Evolutionary conservation across 306 rosid genomes (phyloP), one percentile per base, ranked within the genome.

Genomic region (Canavalia ensiformis): DNA sequence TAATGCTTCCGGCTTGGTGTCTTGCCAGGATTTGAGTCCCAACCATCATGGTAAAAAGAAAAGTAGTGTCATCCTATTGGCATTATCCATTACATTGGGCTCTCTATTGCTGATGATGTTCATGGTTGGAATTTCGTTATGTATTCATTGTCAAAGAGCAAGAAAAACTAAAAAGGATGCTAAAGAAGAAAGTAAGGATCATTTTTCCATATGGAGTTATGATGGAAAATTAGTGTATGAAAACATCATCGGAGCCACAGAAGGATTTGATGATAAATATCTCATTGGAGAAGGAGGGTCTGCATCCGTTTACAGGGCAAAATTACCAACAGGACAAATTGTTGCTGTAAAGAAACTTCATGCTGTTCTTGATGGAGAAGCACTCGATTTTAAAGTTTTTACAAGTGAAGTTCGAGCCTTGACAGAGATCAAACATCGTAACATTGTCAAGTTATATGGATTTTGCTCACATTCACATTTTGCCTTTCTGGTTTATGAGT

Each of bases 331-430:
- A 25, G 64, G 74, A 2, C 44, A 77, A 4, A 47, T 52, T 18
- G 34, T 77, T 64, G 82, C 82, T 11, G 56, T 77, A 55, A 77
- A 77, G 33, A 77, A 77, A 54, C 67, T 73, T 9, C 5, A 73
- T 2, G 65, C 6, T 9, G 41, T 2, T 39, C 1, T 37, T 1
- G 1, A 55, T 4, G 51, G 62, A n/a, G 67, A 73, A 55, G 56
- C 46, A 31, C 31, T 11, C 4, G 1, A 58, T 58, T 29, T 1
- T 25, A 57, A 2, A 44, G 56, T 58, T 29, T 78, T 78, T 44
- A 13, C 3, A 4, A 54, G 11, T 0, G 82, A 78, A 44, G 50
- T 78, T 41, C 18, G 8, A 42, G 79, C 68, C 30, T 74, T 58
- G 57, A 49, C 45, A 29, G 56, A 74, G 12, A 59, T 74, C n/a